Base-by-base conservation (phyloP, 805 yeast species). In the Spathaspora sp. region DNA sequence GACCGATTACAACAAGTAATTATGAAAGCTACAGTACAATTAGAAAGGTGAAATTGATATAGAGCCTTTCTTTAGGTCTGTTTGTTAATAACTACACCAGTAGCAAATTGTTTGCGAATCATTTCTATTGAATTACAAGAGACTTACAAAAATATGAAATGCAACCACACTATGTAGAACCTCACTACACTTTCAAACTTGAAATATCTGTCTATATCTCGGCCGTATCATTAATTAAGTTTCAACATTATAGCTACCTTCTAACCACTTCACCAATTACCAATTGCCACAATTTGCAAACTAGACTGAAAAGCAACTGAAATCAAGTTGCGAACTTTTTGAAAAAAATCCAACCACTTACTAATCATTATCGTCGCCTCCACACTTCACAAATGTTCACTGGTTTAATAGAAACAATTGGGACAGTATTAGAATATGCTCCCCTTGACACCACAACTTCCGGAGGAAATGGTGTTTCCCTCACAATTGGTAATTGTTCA, bases 341-440 rank as follows among this genome's bases (percentile, higher is more conserved):
- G 18, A 35, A 16, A 35, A 35, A 35, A 35, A 12, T n/a, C 16
- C 40, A 32, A 14, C 9, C 17, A 35, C 40, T 35, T 17, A 35
- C 40, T 35, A 35, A 35, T 35, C 35, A 8, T 14, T 8, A 5
- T 31, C 35, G n/a, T n/a, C n/a, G n/a, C n/a, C n/a, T n/a, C 40
- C 17, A 35, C 40, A 35, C 40, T 11, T 16, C 40, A 35, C 16
- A 35, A n/a, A 92, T 93, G 99, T 93, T 93, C 61, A 93, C 99
- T 0, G 99, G 99, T 29, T 82, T 93, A 44, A 96, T 93, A 3
- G 99, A 93, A 65, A 75, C 76, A 38, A 82, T 91, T 28, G 98
- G 97, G 9, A 76, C 82, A 1, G 84, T 88, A 5, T 54, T 63
- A 11, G 82, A 78, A 55, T 78, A 78, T 55, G 65, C 66, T 31